Evolutionary conservation across 148 eudicot genomes (phyloP).

Genomic region (Rhododendron williamsianum): DNA sequence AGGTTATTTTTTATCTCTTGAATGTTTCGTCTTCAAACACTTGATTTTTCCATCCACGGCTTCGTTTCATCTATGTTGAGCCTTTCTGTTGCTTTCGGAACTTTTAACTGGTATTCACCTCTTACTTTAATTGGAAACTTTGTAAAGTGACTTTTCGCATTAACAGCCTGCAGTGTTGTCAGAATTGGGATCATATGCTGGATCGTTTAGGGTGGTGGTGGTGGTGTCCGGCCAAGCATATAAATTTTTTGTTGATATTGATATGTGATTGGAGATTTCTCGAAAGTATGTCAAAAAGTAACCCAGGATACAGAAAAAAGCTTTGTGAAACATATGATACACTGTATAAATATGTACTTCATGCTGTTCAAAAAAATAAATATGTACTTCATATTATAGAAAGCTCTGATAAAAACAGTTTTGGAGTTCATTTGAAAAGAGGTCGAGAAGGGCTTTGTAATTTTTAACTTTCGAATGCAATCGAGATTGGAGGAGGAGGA

Average conservation of each 20-base stretch:
- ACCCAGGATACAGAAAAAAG: background rate
- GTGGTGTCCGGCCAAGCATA: background rate
- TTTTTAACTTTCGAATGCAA: background rate
- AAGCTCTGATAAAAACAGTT: background rate
- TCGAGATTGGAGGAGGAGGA: background rate
- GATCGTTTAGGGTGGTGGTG: background rate
- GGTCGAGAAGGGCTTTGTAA: background rate
- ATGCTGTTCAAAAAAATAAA: background rate
- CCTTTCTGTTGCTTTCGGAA: conserved; percentile 1
- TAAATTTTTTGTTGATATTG: background rate
- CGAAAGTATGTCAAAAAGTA: background rate
- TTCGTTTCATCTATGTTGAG: conserved; percentile 2
- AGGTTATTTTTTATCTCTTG: background rate
- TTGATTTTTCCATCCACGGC: background rate
- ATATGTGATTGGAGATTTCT: background rate
- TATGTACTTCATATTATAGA: background rate
- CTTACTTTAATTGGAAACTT: background rate
- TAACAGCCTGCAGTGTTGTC: background rate
- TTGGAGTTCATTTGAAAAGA: background rate
- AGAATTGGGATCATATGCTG: background rate
- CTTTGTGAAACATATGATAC: background rate
- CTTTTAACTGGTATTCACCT: background rate
- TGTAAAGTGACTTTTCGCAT: background rate
- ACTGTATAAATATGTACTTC: background rate
- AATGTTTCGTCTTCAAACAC: background rate